Conservation (phyloP, 352 stramenopile species). For the Halophytophthora batemanensis region DNA sequence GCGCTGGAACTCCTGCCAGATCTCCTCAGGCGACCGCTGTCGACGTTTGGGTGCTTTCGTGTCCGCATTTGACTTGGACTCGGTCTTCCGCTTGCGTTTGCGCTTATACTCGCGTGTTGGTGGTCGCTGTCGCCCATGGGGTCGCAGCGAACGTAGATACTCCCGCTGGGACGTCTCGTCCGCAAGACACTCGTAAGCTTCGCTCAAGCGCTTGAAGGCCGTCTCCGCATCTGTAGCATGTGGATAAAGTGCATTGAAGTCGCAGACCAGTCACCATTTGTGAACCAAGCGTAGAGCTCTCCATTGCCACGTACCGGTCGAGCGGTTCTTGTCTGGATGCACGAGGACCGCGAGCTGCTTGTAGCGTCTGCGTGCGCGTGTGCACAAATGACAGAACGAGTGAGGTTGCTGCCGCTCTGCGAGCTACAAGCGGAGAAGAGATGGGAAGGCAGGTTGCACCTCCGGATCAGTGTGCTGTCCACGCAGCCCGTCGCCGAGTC, state of each 20-base stretch:
- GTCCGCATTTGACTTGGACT: conserved; percentile 11
- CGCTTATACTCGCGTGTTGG: conserved; percentile 10
- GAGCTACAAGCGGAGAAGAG: not conserved
- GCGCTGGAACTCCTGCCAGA: conserved; percentile 63
- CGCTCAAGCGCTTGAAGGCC: conserved; percentile 75
- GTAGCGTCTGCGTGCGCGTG: conserved; percentile 30
- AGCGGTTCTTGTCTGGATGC: conserved; percentile 60
- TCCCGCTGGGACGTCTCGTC: conserved; percentile 41
- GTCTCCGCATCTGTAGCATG: conserved; percentile 62
- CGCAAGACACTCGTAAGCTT: conserved; percentile 73
- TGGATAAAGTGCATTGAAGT: not conserved
- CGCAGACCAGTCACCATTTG: not conserved
- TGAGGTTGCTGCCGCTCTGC: not conserved
- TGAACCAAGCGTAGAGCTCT: not conserved
- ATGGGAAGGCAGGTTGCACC: conserved; percentile 6
- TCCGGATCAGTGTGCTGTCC: conserved; percentile 29
- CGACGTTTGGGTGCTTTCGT: conserved; percentile 11
- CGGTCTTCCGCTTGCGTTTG: conserved; percentile 13
- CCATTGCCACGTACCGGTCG: conserved; percentile 15
- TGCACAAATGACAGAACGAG: not conserved
- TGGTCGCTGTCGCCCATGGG: conserved; percentile 2
- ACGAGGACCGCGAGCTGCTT: conserved; percentile 51
- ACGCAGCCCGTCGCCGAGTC: conserved; percentile 11
- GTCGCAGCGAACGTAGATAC: conserved; percentile 41
- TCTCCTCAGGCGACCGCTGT: conserved; percentile 57